Base-by-base conservation (phyloP, 2,329 filamentous ascomycete species). In the Cladorrhinum sp. region DNA sequence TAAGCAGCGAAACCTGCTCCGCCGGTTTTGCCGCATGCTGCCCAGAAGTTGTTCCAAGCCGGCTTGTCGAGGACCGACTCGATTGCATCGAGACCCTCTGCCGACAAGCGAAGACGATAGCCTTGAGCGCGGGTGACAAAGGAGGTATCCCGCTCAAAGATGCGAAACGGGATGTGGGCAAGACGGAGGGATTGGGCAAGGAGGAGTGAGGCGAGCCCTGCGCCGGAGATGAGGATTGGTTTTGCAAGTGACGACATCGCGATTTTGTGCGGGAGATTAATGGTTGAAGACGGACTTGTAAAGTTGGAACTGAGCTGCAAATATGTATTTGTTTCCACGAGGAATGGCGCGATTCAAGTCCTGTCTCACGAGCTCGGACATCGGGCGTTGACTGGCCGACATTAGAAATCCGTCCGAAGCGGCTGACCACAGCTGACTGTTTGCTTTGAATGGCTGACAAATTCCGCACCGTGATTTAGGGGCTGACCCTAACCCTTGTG, bases 61-160 rank as follows among this genome's bases (percentile, higher is more conserved):
- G 77, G 71, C 0, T 78, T 72, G 8, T 78, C 74, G 2, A 88
- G 80, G 0, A 83, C 84, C 0, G 80, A 76, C 65, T 88, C 84
- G 58, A 88, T 84, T 21, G 85, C 83, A 66, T 85, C 80, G 1
- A 87, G 74, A 0, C 84, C 84, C 65, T 85, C 77, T 0, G 71
- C 57, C 0, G 83, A 86, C 2, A 88, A 76, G 12, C 85, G 81
- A 6, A 87, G 74, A 1, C 85, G 74, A 71, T 88, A 88, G 0
- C 86, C 86, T 68, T 88, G 86, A 0, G 81, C 84, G 50, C 86
- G 84, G 66, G 84, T 86, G 1, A 68, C 62, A 52, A 80, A 73
- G 0, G 77, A 79, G 0, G 70, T 63, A 62, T 85, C 81, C 48
- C 82, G 82, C 71, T 87, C 84, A 67, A 82, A 86, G 49, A 87